These are phyloP conservation scores for Thuidium tamariscinum DNA, from an alignment of 225 moss, liverwort and hornwort species.

Conservation along the genomic window DNA sequence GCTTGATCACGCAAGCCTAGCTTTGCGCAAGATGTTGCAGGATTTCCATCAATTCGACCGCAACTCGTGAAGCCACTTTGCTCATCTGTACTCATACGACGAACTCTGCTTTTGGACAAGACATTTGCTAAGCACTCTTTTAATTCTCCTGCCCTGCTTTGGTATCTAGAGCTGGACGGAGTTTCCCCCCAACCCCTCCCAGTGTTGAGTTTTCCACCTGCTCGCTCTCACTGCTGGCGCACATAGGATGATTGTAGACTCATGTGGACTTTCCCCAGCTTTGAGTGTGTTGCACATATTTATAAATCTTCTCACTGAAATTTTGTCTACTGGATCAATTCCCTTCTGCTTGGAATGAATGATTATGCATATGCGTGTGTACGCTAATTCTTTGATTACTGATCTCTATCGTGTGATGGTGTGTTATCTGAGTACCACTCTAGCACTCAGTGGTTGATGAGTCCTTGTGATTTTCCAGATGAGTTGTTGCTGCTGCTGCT, in stretches of 20 bases:
- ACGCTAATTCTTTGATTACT: not conserved
- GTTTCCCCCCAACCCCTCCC: not conserved
- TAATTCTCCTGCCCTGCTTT: not conserved
- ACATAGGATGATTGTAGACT: constrained; percentile 13
- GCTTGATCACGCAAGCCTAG: not conserved
- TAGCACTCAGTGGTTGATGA: not conserved
- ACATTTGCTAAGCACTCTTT: constrained; percentile 36
- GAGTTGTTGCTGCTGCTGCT: constrained; percentile 1
- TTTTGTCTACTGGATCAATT: constrained; percentile 22
- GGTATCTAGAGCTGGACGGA: constrained; percentile 1
- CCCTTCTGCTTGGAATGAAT: not conserved
- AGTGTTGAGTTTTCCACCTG: constrained; percentile 34
- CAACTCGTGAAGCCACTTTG: not conserved
- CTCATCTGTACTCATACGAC: constrained; percentile 28
- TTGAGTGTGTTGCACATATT: constrained; percentile 28
- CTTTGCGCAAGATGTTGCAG: constrained; percentile 11
- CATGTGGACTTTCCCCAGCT: constrained; percentile 18
- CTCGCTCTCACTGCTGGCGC: constrained; percentile 16
- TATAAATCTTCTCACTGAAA: constrained; percentile 43
- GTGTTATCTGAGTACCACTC: not conserved
- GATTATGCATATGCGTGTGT: not conserved
- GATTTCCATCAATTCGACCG: not conserved
- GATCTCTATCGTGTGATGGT: not conserved
- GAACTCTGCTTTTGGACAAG: constrained; percentile 18
- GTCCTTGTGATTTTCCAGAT: not conserved